These are phyloP conservation scores for Blastobotrys buckinghamii DNA, from an alignment of 1,139 yeast genomes.

Conservation along the genomic window DNA sequence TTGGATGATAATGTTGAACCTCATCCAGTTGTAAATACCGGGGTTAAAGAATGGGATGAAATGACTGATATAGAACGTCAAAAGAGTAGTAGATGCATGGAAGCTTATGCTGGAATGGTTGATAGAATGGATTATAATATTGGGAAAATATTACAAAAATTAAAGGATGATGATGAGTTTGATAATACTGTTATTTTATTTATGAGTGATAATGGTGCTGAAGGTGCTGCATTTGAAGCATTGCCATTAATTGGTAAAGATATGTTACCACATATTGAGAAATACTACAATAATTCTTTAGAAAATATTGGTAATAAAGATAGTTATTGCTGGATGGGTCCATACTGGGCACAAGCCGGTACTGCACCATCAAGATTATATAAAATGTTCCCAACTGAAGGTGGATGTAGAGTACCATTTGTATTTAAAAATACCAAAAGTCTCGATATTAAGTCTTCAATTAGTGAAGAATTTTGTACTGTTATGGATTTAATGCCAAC, in stretches of 20 bases:
- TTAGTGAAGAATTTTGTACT: constrained; percentile 39
- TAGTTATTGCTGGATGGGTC: constrained; percentile 48
- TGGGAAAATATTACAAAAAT: constrained; percentile 41
- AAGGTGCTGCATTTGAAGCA: constrained; percentile 53
- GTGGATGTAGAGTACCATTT: constrained; percentile 52
- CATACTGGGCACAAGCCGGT: constrained; percentile 62
- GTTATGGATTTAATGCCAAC: constrained; percentile 58
- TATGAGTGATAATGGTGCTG: constrained; percentile 59
- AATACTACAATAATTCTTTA: constrained; percentile 39
- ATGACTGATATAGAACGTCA: constrained; percentile 35
- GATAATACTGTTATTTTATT: constrained; percentile 50
- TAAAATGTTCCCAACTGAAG: constrained; percentile 49
- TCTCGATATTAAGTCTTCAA: background rate
- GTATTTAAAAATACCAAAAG: constrained; percentile 28
- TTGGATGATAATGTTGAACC: constrained; percentile 41
- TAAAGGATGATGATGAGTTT: constrained; percentile 39
- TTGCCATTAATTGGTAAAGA: constrained; percentile 34
- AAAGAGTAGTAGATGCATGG: constrained; percentile 44
- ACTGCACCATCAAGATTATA: constrained; percentile 51
- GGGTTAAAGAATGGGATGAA: constrained; percentile 41
- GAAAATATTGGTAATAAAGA: constrained; percentile 46
- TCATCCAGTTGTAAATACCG: constrained; percentile 13
- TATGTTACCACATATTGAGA: constrained; percentile 14
- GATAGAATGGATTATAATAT: constrained; percentile 45
- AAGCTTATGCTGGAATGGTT: constrained; percentile 56